These are phyloP conservation scores for Tetracladium marchalianum DNA, from an alignment of 495 filamentous ascomycete genomes.

Conservation along the genomic window DNA sequence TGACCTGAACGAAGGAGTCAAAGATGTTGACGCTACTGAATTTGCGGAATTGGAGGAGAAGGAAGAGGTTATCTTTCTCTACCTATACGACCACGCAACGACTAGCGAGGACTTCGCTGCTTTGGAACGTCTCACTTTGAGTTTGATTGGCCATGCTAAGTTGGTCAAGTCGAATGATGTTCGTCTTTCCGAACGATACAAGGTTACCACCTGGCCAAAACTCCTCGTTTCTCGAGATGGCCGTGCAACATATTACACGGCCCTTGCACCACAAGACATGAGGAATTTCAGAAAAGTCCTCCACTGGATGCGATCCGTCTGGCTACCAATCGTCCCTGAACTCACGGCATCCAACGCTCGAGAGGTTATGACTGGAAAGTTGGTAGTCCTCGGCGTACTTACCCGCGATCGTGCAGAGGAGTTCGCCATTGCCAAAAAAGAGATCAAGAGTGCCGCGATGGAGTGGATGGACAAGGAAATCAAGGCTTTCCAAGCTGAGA, in stretches of 20 bases:
- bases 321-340: conserved; percentile 96
- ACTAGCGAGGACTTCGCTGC: conserved; percentile 84
- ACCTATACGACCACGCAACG: conserved; percentile 94
- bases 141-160: conserved; percentile 81
- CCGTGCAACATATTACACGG: conserved; percentile 76
- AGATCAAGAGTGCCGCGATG: conserved; percentile 89
- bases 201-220: conserved; percentile 91
- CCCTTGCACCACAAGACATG: conserved; percentile 79
- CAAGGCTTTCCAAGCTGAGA: conserved; percentile 78
- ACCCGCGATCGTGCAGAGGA: conserved; percentile 70
- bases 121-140: conserved; percentile 74
- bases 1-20: conserved; percentile 63
- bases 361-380: conserved; percentile 89
- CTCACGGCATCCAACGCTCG: conserved; percentile 81
- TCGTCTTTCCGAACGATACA: conserved; percentile 66
- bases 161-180: conserved; percentile 80
- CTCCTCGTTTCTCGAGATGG: conserved; percentile 84
- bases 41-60: conserved; percentile 85
- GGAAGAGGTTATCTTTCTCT: conserved; percentile 91
- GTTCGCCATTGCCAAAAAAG: conserved; percentile 67
- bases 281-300: conserved; percentile 73
- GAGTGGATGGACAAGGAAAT: conserved; percentile 98
- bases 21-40: conserved; percentile 62
- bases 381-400: conserved; percentile 85
- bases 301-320: conserved; percentile 89